Evolutionary conservation across 345 rosid species (phyloP), one percentile per base, ranked within the genome.

Genomic region (Eucalyptus regnans): DNA sequence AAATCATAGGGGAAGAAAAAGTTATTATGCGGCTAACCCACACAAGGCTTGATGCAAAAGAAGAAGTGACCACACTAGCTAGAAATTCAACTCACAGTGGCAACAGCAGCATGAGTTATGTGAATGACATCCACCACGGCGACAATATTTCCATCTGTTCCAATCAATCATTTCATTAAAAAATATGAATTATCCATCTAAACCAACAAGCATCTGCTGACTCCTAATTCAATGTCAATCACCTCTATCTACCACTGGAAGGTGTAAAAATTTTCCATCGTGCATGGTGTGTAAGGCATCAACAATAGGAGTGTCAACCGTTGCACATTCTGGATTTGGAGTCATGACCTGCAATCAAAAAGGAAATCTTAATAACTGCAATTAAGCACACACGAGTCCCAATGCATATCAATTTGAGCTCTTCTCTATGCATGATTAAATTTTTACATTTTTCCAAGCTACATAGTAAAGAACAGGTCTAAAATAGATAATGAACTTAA

Each of bases 201-300:
- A 86, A 90, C 68, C 88, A 41, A 76, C 29, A 41, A 76, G 44
- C 48, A 76, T 20, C 84, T 76, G 23, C 83, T 41, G 83, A 89
- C 76, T 91, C 84, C 52, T 89, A 22, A 85, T 81, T 46, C 58
- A 51, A 79, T 88, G 76, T 9, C 52, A 44, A 84, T 87, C 90
- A 98, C 99, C 99, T 93, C 94, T 96, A 88, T 97, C 95, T 31
- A 96, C 91, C 80, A 98, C 97, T 41, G 99, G 99, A 91, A 98
- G 98, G 93, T 98, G 99, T 93, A 97, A 95, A 91, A 98, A 98
- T 92, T 98, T 97, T 71, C 99, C 98, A 88, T 97, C 97, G 62
- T 98, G 99, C 99, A 98, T 98, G 83, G 92, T 90, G 91, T 97
- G 99, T 89, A 98, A 91, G 83, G 99, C 99, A 94, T 96, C 98